Percentiles rank a stretch among this genome's conserved stretches.
Conservation (phyloP, 495 filamentous ascomycete species). For the Aspergillus carlsbadensis region DNA sequence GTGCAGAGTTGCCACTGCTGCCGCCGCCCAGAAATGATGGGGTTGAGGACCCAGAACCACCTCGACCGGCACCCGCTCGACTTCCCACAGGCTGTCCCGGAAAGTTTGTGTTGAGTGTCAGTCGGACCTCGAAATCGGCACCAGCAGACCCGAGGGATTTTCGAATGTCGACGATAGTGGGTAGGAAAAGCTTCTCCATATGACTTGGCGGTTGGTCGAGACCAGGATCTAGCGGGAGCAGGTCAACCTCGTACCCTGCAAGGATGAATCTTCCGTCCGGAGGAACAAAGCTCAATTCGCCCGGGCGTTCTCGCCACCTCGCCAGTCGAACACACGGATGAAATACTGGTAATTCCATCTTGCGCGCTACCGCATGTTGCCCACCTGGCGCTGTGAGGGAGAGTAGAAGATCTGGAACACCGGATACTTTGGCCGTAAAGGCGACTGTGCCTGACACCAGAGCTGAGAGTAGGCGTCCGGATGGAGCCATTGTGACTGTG, state of each 20-base stretch:
- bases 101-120: conserved; percentile 67
- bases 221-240: conserved; percentile 63
- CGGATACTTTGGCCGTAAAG: conserved; percentile 92
- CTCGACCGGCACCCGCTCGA: conserved; percentile 31
- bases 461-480: conserved; percentile 80
- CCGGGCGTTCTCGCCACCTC: conserved; percentile 81
- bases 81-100: conserved; percentile 38
- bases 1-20: conserved; percentile 50
- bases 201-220: conserved; percentile 46
- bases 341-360: conserved; percentile 89
- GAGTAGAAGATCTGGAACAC: conserved; percentile 84
- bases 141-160: conserved; percentile 71
- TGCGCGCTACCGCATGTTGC: conserved; percentile 65
- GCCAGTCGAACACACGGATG: conserved; percentile 90
- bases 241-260: conserved; percentile 90
- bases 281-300: conserved; percentile 90
- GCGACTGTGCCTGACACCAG: conserved; percentile 90
- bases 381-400: conserved; percentile 76
- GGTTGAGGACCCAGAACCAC: conserved; percentile 54
- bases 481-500: conserved; percentile 82
- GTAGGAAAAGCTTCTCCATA: conserved; percentile 71
- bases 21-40: conserved; percentile 59
- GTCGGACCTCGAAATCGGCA: conserved; percentile 84
- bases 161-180: conserved; percentile 76
- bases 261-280: conserved; percentile 95